A percentile compares a stretch with the other conserved stretches of the same genome.
These are phyloP conservation scores for Quercus robur DNA, from an alignment of 306 rosid genomes.

Conservation along the genomic window DNA sequence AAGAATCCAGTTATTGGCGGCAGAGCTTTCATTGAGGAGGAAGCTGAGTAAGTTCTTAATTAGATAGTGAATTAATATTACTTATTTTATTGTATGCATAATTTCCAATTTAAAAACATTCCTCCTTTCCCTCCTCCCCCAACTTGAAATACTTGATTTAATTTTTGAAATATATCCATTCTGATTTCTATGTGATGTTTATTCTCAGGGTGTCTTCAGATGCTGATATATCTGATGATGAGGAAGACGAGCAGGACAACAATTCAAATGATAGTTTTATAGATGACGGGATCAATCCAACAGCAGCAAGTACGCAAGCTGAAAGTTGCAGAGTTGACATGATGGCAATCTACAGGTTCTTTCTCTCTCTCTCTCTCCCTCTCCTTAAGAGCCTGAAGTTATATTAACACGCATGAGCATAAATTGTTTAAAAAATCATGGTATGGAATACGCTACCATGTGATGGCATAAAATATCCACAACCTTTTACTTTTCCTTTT, in stretches of 20 bases:
- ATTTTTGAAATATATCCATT: constrained; percentile 13
- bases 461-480: not conserved
- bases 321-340: constrained; percentile 62
- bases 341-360: constrained; percentile 87
- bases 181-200: constrained; percentile 23
- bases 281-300: constrained; percentile 72
- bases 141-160: constrained; percentile 2
- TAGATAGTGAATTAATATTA: not conserved
- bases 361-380: not conserved
- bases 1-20: constrained; percentile 40
- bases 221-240: constrained; percentile 57
- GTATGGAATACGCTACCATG: no score
- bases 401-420: no score
- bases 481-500: not conserved
- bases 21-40: constrained; percentile 79
- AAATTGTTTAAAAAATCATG: no score
- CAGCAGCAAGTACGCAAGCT: constrained; percentile 51
- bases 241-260: constrained; percentile 56
- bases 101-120: not conserved
- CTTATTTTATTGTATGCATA: not conserved
- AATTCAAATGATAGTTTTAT: constrained; percentile 77
- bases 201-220: constrained; percentile 69
- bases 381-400: not conserved
- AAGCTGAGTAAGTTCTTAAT: constrained; percentile 79
- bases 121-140: not conserved